Evolutionary conservation across 2,329 filamentous ascomycete species (phyloP).

Genomic region (Colletotrichum paranaense): DNA sequence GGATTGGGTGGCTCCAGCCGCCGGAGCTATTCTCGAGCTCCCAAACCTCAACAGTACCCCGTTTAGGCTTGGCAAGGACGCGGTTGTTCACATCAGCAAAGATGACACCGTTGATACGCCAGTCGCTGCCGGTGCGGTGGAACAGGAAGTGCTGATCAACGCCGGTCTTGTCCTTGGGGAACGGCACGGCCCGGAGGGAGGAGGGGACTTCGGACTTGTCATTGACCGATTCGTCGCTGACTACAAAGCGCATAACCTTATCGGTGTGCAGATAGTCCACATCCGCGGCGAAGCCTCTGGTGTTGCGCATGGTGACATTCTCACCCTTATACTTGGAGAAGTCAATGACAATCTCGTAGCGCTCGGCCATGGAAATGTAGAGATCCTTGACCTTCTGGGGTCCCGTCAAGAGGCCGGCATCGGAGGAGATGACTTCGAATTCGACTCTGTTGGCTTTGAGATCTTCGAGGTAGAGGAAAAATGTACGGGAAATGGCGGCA

Average conservation of each 20-base stretch:
- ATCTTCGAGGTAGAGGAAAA: constrained; percentile 53
- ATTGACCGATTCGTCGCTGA: constrained; percentile 46
- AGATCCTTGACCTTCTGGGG: constrained; percentile 54
- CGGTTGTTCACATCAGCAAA: constrained; percentile 54
- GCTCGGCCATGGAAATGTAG: constrained; percentile 62
- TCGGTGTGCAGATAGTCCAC: constrained; percentile 59
- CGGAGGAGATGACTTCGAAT: constrained; percentile 61
- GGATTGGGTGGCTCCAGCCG: constrained; percentile 59
- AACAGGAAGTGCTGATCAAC: constrained; percentile 36
- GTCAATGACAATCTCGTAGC: constrained; percentile 64
- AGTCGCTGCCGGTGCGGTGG: constrained; percentile 39
- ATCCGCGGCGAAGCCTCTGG: constrained; percentile 48
- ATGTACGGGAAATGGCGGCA: constrained; percentile 53
- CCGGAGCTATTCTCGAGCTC: constrained; percentile 54
- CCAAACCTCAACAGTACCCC: constrained; percentile 55
- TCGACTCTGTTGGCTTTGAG: constrained; percentile 42
- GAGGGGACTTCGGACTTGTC: constrained; percentile 40
- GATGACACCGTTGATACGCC: constrained; percentile 56
- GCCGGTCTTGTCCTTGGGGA: constrained; percentile 31
- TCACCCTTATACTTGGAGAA: constrained; percentile 59
- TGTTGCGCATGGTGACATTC: constrained; percentile 59
- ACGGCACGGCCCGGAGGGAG: constrained; percentile 35
- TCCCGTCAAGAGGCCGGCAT: constrained; percentile 56
- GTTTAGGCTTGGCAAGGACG: constrained; percentile 52
- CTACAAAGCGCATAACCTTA: constrained; percentile 55